Evolutionary conservation across 345 rosid species (phyloP).

Genomic region (Boechera stricta): DNA sequence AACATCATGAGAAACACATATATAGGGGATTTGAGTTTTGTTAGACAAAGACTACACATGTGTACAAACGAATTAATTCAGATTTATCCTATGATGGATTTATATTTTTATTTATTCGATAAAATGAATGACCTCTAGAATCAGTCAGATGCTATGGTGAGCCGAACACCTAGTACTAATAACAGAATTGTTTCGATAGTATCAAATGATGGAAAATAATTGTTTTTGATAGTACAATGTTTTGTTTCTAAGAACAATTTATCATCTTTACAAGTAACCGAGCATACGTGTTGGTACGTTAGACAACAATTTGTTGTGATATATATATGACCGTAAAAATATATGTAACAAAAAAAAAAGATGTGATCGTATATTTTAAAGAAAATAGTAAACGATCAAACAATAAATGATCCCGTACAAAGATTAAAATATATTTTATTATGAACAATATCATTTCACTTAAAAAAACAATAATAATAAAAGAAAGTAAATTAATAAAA

Average conservation of each 20-base stretch:
- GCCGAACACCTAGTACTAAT: not conserved
- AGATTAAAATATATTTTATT: not conserved
- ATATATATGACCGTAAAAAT: not conserved
- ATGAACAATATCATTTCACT: not conserved
- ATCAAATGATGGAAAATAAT: not conserved
- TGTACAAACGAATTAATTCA: not conserved
- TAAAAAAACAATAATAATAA: not conserved
- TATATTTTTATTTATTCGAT: not conserved
- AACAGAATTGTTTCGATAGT: not conserved
- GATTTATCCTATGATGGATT: slow-evolving; percentile 5
- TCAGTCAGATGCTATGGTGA: not conserved
- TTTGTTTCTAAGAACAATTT: not conserved
- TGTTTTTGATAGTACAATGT: not conserved
- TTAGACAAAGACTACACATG: not conserved
- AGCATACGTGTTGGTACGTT: not conserved
- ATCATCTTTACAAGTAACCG: not conserved
- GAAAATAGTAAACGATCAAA: not conserved
- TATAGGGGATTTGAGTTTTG: not conserved
- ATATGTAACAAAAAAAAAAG: not conserved
- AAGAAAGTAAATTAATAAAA: not conserved
- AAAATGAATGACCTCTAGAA: not conserved
- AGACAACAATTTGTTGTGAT: not conserved
- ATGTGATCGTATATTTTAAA: not conserved
- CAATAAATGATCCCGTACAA: not conserved
- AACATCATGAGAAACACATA: not conserved